Percentiles rank a stretch among this genome's conserved stretches.
These are phyloP conservation scores for Schoenoplectus tabernaemontani DNA, from an alignment of 202 grass and related monocot species.

Conservation along the genomic window DNA sequence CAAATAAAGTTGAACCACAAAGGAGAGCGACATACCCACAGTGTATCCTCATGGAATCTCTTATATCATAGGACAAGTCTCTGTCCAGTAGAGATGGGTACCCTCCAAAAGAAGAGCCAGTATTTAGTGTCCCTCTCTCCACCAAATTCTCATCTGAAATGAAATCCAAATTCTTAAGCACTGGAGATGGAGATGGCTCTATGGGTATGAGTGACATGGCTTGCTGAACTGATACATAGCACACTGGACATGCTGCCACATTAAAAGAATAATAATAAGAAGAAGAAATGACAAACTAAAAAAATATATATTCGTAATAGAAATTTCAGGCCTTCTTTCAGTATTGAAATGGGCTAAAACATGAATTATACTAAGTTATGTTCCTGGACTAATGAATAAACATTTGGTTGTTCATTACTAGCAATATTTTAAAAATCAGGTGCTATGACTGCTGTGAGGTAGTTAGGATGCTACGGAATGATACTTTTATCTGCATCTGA, in stretches of 20 bases:
- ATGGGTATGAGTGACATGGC: constrained; percentile 54
- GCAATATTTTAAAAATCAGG: background rate
- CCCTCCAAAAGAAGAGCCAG: constrained; percentile 74
- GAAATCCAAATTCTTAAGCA: constrained; percentile 69
- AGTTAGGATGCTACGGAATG: background rate
- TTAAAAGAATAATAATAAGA: constrained; percentile 32
- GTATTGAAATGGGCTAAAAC: background rate
- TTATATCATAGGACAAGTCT: constrained; percentile 71
- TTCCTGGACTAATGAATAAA: background rate
- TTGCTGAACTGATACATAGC: constrained; percentile 78
- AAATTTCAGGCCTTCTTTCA: background rate
- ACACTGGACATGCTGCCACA: constrained; percentile 88
- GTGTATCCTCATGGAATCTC: constrained; percentile 74
- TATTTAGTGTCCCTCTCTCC: constrained; percentile 36
- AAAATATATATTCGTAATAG: background rate
- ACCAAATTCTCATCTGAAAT: constrained; percentile 53
- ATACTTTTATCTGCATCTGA: background rate
- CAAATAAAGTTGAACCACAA: background rate
- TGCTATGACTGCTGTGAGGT: background rate
- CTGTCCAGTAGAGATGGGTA: constrained; percentile 77
- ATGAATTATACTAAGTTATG: background rate
- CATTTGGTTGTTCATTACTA: background rate
- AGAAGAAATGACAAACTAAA: background rate
- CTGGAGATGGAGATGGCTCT: constrained; percentile 47
- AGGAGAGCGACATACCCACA: constrained; percentile 59